These are phyloP conservation scores for Hibiscus syriacus DNA, from an alignment of 345 rosid genomes.

Conservation along the genomic window DNA sequence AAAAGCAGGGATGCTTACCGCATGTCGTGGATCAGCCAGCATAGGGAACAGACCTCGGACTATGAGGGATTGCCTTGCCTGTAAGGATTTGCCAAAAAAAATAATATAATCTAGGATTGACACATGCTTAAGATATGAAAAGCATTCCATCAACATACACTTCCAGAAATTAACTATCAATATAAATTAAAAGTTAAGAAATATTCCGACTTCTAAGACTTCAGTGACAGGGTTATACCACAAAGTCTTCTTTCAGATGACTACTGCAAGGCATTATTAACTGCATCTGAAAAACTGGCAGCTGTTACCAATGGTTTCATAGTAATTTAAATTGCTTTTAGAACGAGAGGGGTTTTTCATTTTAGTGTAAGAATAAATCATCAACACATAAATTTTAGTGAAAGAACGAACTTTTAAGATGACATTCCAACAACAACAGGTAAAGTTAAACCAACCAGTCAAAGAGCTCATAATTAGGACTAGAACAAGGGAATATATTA, in stretches of 20 bases:
- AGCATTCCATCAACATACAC: background rate
- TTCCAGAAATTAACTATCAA: background rate
- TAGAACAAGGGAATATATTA: background rate
- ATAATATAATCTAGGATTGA: background rate
- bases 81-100: constrained; percentile 2
- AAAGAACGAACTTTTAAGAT: background rate
- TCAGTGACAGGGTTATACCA: constrained; percentile 2
- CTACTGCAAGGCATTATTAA: constrained; percentile 6
- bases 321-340: background rate
- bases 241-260: constrained; percentile 10
- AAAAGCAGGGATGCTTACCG: constrained; percentile 36
- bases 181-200: background rate
- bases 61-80: constrained; percentile 87
- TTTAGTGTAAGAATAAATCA: background rate
- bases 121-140: background rate
- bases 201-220: background rate
- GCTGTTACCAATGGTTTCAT: background rate
- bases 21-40: constrained; percentile 92
- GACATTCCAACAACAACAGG: background rate
- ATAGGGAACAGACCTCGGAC: constrained; percentile 89
- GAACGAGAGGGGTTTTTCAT: background rate
- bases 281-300: background rate
- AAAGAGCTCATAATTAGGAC: background rate
- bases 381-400: background rate
- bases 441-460: background rate